These are phyloP conservation scores for Orbilia brochopaga DNA, from an alignment of 2,329 filamentous ascomycete species.

Conservation along the genomic window DNA sequence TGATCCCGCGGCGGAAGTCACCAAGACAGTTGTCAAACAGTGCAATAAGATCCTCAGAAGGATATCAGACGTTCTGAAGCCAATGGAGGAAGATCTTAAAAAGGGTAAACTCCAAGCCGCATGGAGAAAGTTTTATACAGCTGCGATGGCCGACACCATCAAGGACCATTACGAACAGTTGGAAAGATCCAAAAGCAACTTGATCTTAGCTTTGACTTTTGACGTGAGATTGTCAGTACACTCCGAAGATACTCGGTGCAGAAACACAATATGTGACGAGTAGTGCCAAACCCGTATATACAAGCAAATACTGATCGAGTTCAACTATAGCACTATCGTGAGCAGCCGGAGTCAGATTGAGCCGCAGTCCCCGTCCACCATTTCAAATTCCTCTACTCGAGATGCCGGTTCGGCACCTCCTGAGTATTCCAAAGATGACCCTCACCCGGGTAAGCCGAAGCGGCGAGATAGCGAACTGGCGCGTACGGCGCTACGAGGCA, in stretches of 20 bases:
- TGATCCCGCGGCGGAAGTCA: background rate
- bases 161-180: constrained; percentile 16
- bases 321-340: background rate
- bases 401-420: background rate
- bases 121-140: background rate
- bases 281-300: too few species aligned
- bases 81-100: background rate
- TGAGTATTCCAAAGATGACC: background rate
- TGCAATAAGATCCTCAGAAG: background rate
- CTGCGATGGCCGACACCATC: constrained; percentile 15
- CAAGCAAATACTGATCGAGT: background rate
- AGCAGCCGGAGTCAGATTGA: background rate
- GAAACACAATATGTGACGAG: too few species aligned
- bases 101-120: background rate
- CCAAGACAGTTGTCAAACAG: background rate
- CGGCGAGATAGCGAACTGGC: constrained; percentile 16
- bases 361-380: too few species aligned
- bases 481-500: background rate
- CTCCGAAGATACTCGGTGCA: background rate
- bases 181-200: constrained; percentile 1
- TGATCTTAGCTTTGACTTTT: constrained; percentile 14
- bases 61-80: background rate
- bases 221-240: constrained; percentile 24
- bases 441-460: background rate
- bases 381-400: too few species aligned